These are phyloP conservation scores for Mortierella sp. DNA, from an alignment of 371 early-diverging fungal species.

Conservation along the genomic window DNA sequence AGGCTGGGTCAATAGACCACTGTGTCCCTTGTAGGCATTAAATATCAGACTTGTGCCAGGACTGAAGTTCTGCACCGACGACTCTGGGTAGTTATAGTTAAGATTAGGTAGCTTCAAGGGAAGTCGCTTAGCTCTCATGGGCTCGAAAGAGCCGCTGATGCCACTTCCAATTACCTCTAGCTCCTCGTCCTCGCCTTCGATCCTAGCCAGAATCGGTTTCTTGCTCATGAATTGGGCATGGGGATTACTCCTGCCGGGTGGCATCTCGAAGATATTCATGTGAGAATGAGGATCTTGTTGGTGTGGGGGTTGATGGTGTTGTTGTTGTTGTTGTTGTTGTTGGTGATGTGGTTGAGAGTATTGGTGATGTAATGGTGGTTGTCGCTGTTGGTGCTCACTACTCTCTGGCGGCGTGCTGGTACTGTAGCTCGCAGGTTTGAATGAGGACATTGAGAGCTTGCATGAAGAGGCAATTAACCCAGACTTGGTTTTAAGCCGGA, in stretches of 20 bases:
- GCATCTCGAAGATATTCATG: conserved; percentile 14
- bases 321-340: conserved; percentile 9
- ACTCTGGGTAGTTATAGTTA: conserved; percentile 26
- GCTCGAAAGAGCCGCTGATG: conserved; percentile 22
- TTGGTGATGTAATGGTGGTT: not conserved
- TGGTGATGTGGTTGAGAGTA: conserved; percentile 8
- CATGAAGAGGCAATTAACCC: conserved; percentile 1
- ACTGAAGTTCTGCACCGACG: conserved; percentile 40
- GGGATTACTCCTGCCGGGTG: not conserved
- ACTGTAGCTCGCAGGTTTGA: conserved; percentile 13
- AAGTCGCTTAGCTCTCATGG: not conserved
- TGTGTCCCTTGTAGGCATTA: conserved; percentile 37
- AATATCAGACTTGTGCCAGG: conserved; percentile 52
- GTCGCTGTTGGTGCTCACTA: not conserved
- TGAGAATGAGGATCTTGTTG: conserved; percentile 5
- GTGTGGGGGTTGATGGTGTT: not conserved
- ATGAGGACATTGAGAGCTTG: conserved; percentile 10
- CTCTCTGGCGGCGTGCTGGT: conserved; percentile 2
- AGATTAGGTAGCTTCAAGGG: conserved; percentile 43
- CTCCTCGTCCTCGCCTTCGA: conserved; percentile 35
- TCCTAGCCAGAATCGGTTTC: conserved; percentile 16
- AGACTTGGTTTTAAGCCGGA: not conserved
- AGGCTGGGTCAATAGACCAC: conserved; percentile 18
- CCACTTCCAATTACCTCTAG: conserved; percentile 44
- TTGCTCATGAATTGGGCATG: not conserved